A percentile compares a stretch with the other conserved stretches of the same genome.
Evolutionary conservation across 2,329 filamentous ascomycete genomes (phyloP).

Genomic region (Thelonectria discophora): DNA sequence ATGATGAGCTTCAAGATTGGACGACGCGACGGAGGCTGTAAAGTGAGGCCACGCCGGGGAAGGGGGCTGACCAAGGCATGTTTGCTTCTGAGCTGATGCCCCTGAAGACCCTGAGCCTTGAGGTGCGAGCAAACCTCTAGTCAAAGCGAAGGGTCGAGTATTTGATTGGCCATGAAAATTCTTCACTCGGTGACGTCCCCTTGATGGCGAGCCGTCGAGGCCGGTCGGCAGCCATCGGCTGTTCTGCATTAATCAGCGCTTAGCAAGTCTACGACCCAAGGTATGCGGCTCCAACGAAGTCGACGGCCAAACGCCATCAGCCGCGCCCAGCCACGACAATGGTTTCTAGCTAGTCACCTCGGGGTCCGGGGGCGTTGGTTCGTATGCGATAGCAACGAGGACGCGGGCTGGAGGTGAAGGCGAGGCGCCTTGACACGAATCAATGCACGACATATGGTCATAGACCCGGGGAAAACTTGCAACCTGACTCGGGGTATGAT

Average conservation of each 20-base stretch:
- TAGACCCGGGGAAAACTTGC: background rate
- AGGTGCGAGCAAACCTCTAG: constrained; percentile 31
- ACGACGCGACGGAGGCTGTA: constrained; percentile 1
- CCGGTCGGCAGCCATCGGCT: constrained; percentile 10
- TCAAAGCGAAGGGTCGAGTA: constrained; percentile 23
- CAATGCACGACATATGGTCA: constrained; percentile 8
- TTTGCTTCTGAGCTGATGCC: constrained; percentile 21
- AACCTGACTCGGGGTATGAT: background rate
- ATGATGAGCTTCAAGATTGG: constrained; percentile 6
- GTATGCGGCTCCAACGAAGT: constrained; percentile 29
- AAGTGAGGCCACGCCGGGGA: constrained; percentile 13
- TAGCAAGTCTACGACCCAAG: constrained; percentile 19
- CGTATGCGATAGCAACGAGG: background rate
- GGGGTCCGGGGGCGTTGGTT: constrained; percentile 4
- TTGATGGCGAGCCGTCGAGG: constrained; percentile 31
- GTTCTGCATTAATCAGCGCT: constrained; percentile 29
- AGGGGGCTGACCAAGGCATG: constrained; percentile 2
- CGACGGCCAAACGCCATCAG: constrained; percentile 6
- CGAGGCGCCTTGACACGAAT: constrained; percentile 11
- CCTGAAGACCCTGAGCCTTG: constrained; percentile 22
- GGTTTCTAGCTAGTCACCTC: constrained; percentile 1
- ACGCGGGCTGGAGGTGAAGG: background rate
- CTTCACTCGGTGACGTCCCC: constrained; percentile 29
- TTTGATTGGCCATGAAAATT: constrained; percentile 30
- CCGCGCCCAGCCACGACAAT: constrained; percentile 1